Evolutionary conservation across 805 yeast species (phyloP).

Genomic region (Starmerella cellae): DNA sequence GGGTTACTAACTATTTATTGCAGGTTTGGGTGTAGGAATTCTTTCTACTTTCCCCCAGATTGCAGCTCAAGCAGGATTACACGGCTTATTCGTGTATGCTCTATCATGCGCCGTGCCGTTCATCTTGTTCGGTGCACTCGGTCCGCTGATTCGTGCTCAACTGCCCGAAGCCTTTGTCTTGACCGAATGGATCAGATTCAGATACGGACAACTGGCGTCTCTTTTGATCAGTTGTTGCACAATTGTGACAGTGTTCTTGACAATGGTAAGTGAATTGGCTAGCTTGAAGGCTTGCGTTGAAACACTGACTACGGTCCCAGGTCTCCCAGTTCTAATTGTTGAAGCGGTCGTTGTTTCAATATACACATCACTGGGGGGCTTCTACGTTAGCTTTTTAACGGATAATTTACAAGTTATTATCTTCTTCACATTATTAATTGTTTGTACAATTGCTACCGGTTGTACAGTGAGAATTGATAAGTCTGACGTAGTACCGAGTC

Average conservation of each 20-base stretch:
- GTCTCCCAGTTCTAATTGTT: constrained; percentile 67
- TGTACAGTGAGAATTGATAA: constrained; percentile 34
- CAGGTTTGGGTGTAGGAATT: constrained; percentile 82
- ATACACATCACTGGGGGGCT: constrained; percentile 81
- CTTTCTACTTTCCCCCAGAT: constrained; percentile 75
- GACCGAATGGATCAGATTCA: constrained; percentile 84
- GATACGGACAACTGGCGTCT: constrained; percentile 64
- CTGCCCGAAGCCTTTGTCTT: constrained; percentile 86
- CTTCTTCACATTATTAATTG: constrained; percentile 51
- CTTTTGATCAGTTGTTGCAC: constrained; percentile 69
- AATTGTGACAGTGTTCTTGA: constrained; percentile 68
- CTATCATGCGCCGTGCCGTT: constrained; percentile 73
- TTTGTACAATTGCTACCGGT: constrained; percentile 71
- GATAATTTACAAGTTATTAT: constrained; percentile 74
- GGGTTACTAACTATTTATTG: constrained; percentile 7
- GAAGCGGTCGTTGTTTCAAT: constrained; percentile 79
- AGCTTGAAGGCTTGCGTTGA: constrained; percentile 66
- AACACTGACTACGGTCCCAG: constrained; percentile 63
- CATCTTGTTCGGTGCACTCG: constrained; percentile 65
- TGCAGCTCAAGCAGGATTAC: constrained; percentile 74
- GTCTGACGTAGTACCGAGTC: constrained; percentile 48
- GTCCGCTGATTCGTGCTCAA: constrained; percentile 62
- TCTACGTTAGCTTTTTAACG: constrained; percentile 73
- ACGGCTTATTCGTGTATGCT: constrained; percentile 73
- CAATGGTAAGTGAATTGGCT: constrained; percentile 76